These are phyloP conservation scores for Neurospora pannonica DNA, from an alignment of 495 filamentous ascomycete genomes.

Conservation along the genomic window DNA sequence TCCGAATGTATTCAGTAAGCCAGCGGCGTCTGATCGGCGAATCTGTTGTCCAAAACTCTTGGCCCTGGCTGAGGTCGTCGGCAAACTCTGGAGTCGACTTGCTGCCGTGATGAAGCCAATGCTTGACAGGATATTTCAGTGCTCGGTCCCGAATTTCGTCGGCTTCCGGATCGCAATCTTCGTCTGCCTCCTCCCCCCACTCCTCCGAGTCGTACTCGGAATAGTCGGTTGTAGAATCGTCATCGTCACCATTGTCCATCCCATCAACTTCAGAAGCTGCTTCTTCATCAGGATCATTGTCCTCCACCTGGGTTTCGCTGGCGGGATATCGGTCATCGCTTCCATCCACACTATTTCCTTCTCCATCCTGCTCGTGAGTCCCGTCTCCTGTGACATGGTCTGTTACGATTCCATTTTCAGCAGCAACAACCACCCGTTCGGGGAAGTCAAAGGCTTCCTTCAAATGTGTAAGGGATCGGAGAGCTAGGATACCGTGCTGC, in stretches of 20 bases:
- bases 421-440: not conserved
- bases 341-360: not conserved
- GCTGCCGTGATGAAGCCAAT: conserved; percentile 29
- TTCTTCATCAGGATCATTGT: not conserved
- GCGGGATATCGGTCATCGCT: not conserved
- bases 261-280: not conserved
- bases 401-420: not conserved
- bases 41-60: conserved; percentile 25
- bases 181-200: not conserved
- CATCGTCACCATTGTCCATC: not conserved
- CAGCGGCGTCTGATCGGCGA: conserved; percentile 25
- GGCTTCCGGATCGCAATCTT: not conserved
- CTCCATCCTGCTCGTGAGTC: not conserved
- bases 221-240: not conserved
- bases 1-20: conserved; percentile 23
- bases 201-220: not conserved
- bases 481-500: conserved; percentile 30
- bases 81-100: conserved; percentile 29
- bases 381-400: not conserved
- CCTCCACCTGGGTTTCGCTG: not conserved
- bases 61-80: conserved; percentile 22
- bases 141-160: not conserved
- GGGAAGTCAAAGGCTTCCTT: conserved; percentile 8
- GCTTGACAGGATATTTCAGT: conserved; percentile 24
- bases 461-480: conserved; percentile 25